Base-by-base conservation (phyloP, 768 basidiomycete genomes). In the Asterophora lycoperdoides region DNA sequence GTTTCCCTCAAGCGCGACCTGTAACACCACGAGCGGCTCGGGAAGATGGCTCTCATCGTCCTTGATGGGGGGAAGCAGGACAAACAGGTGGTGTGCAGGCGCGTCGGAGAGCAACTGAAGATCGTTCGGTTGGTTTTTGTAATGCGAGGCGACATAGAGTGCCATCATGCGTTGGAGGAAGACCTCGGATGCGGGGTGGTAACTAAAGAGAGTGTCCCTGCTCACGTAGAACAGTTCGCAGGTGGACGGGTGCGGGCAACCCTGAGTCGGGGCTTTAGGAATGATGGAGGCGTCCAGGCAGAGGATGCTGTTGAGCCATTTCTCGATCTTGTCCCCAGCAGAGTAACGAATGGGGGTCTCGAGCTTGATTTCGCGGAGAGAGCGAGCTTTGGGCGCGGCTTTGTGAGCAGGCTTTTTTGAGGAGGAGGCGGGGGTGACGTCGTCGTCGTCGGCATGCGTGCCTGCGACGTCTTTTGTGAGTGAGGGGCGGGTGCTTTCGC, bases 141-240 rank as follows among this genome's bases (percentile, higher is more conserved):
- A 99, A 64, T 99, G 96, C 43, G 87, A 89, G 1, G 96, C 91
- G 44, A 98, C 95, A 66, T 97, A 99, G 1, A 98, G 76, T 14
- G 91, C 86, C 93, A 97, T 96, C 87, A 98, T 93, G 30, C 94
- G 82, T 68, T 99, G 96, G 23, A 99, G 78, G 74, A 99, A 99
- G 28, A 90, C 77, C 66, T 99, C 96, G n/a, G 88, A 90, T 7
- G 94, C 96, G 3, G 94, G 92, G 63, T 99, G 93, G 69, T 86
- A 98, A 56, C 89, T 92, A 76, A 99, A 99, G 26, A 98, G 74
- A 0, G 96, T 96, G 64, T 99, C 96, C 40, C 96, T 78, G 62
- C 87, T 89, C 58, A 99, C 92, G 65, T 93, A 91, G 77, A 87
- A 99, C 33, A 99, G 77, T 59, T 96, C 92, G 71, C 96, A 99